Percentiles rank a stretch among this genome's conserved stretches.
Conservation (phyloP, 2,329 filamentous ascomycete genomes). For the Trichoderma pleuroti region DNA sequence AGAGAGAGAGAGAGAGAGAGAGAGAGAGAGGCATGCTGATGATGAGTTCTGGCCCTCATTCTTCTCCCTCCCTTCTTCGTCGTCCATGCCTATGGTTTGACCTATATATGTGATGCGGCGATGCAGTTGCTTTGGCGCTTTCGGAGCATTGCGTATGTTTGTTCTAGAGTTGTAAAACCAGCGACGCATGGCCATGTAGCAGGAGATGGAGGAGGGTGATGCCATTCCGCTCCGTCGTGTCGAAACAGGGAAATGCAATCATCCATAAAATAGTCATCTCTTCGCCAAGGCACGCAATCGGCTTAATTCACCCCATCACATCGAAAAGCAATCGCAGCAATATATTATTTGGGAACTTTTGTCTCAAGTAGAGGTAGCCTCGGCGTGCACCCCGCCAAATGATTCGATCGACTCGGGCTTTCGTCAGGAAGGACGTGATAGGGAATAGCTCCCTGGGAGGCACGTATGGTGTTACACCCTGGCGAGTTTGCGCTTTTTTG, state of each 20-base stretch:
- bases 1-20: neutral
- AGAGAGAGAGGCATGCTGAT: neutral
- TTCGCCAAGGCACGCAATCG: neutral
- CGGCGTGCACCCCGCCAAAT: neutral
- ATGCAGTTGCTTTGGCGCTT: neutral
- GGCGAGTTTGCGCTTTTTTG: neutral
- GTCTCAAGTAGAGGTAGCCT: neutral
- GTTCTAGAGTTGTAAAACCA: neutral
- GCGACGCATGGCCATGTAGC: neutral
- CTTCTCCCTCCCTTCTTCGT: neutral
- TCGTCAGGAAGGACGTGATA: neutral
- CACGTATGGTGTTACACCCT: slow-evolving; percentile 1
- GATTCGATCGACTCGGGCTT: neutral
- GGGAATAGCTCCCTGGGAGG: neutral
- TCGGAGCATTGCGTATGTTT: slow-evolving; percentile 3
- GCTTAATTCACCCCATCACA: neutral
- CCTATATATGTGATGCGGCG: neutral
- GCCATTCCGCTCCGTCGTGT: neutral
- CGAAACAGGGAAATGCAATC: neutral
- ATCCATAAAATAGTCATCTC: neutral
- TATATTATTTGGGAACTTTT: slow-evolving; percentile 13
- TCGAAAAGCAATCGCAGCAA: neutral
- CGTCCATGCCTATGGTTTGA: neutral
- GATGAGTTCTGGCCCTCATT: neutral
- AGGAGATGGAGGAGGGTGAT: neutral